phyloP scores from a whole-genome alignment of 495 filamentous ascomycete species.

The Annulohypoxylon nitens region DNA sequence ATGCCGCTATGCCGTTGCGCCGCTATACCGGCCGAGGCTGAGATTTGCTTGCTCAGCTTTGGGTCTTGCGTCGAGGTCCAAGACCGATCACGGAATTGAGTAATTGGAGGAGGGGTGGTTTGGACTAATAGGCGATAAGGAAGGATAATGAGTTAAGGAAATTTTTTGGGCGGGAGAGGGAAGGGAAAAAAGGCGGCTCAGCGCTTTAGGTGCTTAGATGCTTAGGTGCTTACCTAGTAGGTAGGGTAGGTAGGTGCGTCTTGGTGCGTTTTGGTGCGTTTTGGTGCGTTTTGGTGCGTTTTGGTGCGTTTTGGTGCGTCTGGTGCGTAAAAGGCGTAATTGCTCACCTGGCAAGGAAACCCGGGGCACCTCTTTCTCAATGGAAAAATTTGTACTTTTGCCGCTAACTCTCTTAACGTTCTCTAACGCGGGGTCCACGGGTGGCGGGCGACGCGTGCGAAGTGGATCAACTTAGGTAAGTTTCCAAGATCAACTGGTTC shows the following conservation, averaged over 20 bases:
- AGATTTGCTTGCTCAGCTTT: constrained; percentile 31
- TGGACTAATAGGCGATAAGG: constrained; percentile 45
- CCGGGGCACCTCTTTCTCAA: constrained; percentile 5
- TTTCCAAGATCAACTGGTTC: background rate
- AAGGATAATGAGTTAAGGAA: constrained; percentile 23
- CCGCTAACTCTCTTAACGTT: constrained; percentile 32
- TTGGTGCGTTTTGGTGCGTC: too few relatives aligned
- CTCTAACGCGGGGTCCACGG: constrained; percentile 25
- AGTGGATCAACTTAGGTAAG: constrained; percentile 30
- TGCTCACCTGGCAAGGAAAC: background rate
- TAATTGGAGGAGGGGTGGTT: constrained; percentile 42
- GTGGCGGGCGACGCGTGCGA: constrained; percentile 33
- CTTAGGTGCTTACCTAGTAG: background rate
- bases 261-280: too few relatives aligned
- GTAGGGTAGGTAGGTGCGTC: too few relatives aligned
- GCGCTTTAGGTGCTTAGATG: constrained; percentile 1
- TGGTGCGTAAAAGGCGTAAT: background rate
- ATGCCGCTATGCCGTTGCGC: constrained; percentile 31
- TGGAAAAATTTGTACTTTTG: constrained; percentile 42
- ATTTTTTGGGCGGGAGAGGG: constrained; percentile 2
- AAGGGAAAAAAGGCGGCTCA: constrained; percentile 15
- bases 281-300: too few relatives aligned
- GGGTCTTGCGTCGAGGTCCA: constrained; percentile 31
- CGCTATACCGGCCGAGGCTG: constrained; percentile 44
- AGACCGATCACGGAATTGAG: constrained; percentile 50